phyloP scores from a whole-genome alignment of 2,329 filamentous ascomycete genomes.

The Intubia oerlemansii region DNA sequence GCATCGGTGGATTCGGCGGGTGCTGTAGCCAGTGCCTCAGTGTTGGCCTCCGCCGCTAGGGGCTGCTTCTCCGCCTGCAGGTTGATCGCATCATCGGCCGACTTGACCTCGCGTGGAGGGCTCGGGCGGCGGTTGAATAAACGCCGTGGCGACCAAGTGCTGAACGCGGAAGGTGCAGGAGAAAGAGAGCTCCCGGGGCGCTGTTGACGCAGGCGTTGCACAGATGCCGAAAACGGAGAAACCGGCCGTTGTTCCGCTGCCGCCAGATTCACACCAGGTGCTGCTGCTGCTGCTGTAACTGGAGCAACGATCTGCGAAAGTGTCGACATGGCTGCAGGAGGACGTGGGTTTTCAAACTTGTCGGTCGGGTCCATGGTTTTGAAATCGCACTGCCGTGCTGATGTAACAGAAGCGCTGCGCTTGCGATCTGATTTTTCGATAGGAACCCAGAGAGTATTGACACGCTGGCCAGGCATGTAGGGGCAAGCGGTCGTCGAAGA shows the following conservation, averaged over 20 bases:
- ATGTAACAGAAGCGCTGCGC: slow-evolving; percentile 45
- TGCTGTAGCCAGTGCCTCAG: no score
- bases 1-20: no score
- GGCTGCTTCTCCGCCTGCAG: no score
- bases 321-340: slow-evolving; percentile 26
- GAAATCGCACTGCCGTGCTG: slow-evolving; percentile 32
- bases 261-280: no score
- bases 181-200: slow-evolving; percentile 24
- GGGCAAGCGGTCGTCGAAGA: slow-evolving; percentile 65
- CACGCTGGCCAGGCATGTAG: slow-evolving; percentile 65
- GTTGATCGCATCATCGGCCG: neutral
- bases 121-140: slow-evolving; percentile 5
- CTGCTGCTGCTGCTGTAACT: no score
- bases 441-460: slow-evolving; percentile 72
- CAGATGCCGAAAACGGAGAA: no score
- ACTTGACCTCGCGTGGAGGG: slow-evolving; percentile 1
- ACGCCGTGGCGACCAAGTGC: slow-evolving; percentile 6
- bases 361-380: slow-evolving; percentile 62
- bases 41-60: no score
- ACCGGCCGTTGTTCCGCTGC: no score
- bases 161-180: slow-evolving; percentile 21
- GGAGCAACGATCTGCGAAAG: no score
- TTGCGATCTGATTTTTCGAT: slow-evolving; percentile 37
- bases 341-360: slow-evolving; percentile 50
- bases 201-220: slow-evolving; percentile 14